These are phyloP conservation scores for Trichoderma semiorbis DNA, from an alignment of 2,329 filamentous ascomycete genomes.

Conservation along the genomic window DNA sequence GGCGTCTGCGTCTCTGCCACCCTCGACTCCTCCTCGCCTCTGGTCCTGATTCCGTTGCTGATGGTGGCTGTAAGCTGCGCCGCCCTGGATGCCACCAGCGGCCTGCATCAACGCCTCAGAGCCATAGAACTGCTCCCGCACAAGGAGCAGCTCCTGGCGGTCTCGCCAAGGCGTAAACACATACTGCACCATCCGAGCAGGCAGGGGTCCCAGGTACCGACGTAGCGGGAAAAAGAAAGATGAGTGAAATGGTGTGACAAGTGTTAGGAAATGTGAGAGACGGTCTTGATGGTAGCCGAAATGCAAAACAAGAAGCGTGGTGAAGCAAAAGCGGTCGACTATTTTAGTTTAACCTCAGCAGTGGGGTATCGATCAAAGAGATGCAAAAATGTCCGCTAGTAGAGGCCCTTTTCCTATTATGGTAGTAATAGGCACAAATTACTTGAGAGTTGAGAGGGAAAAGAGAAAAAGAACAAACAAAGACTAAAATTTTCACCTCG, in stretches of 20 bases:
- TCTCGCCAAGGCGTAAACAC: slow-evolving; percentile 71
- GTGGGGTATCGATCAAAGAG: not conserved
- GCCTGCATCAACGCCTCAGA: slow-evolving; percentile 17
- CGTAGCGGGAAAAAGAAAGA: not conserved
- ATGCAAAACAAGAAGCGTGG: not conserved
- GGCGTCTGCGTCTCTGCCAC: not conserved
- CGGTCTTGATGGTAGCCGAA: not conserved
- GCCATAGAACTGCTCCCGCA: slow-evolving; percentile 62
- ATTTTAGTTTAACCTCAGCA: not conserved
- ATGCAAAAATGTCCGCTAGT: not conserved
- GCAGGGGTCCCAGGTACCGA: not conserved
- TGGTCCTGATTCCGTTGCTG: not conserved
- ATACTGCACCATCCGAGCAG: slow-evolving; percentile 60
- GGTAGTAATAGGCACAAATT: not conserved
- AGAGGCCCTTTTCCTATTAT: not conserved
- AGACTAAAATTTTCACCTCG: not conserved
- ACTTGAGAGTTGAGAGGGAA: not conserved
- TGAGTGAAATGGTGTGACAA: not conserved
- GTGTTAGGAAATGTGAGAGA: not conserved
- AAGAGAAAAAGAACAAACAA: not conserved
- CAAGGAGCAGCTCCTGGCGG: slow-evolving; percentile 60
- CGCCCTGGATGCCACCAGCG: not conserved
- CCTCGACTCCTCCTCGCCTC: not conserved
- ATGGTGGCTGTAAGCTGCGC: not conserved
- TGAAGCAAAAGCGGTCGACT: slow-evolving; percentile 4